phyloP scores from a whole-genome alignment of 2,329 filamentous ascomycete genomes.

The Dactylellina sp. region DNA sequence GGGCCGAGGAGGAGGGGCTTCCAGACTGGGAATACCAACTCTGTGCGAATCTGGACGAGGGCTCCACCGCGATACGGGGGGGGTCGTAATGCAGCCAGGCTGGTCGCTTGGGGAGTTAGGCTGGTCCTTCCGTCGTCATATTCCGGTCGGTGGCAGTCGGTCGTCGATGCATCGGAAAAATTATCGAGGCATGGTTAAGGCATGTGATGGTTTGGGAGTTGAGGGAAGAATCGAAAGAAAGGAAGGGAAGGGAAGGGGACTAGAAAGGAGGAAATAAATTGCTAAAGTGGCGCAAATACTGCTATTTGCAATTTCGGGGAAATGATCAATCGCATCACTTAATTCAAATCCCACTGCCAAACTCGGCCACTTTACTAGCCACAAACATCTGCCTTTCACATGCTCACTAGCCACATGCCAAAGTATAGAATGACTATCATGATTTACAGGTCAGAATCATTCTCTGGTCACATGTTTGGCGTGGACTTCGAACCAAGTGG shows the following conservation, averaged over 20 bases:
- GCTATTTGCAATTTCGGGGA: slow-evolving; percentile 39
- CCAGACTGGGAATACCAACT: slow-evolving; percentile 24
- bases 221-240: slow-evolving; percentile 4
- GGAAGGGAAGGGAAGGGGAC: neutral
- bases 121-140: slow-evolving; percentile 36
- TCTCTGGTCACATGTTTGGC: too few species aligned
- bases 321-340: slow-evolving; percentile 1
- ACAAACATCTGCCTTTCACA: neutral
- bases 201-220: slow-evolving; percentile 3
- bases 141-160: slow-evolving; percentile 19
- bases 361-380: neutral
- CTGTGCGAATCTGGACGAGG: neutral
- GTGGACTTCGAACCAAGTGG: too few species aligned
- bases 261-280: neutral
- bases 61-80: slow-evolving; percentile 7
- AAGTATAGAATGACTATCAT: too few species aligned
- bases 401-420: neutral
- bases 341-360: slow-evolving; percentile 9
- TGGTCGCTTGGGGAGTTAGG: slow-evolving; percentile 48
- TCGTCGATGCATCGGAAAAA: slow-evolving; percentile 28
- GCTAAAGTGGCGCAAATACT: slow-evolving; percentile 3
- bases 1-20: slow-evolving; percentile 23
- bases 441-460: too few species aligned
- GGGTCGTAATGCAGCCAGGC: slow-evolving; percentile 3
- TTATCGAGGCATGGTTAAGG: slow-evolving; percentile 4